Base-by-base conservation (phyloP, 306 rosid genomes). In the Calophaca sinica region DNA sequence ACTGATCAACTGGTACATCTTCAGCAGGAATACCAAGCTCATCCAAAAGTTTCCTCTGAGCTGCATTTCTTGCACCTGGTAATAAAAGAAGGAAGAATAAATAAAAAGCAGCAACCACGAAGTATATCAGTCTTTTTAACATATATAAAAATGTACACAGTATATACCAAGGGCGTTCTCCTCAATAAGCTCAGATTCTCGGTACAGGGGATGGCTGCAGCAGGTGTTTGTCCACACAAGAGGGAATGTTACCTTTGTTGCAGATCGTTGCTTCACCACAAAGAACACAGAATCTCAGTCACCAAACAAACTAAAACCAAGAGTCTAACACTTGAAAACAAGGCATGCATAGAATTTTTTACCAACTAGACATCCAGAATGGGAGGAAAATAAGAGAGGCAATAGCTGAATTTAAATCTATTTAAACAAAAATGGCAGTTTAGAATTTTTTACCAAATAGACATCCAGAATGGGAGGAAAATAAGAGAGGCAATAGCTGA, bases 141-240 rank as follows among this genome's bases (percentile, higher is more conserved):
- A 57, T 28, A 48, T 48, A 44, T 38, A 38, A 36, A 14, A 53
- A 20, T 44, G 32, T 11, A 61, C 52, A 48, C 49, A 36, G 49
- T 53, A 72, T 39, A 71, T 86, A 96, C 99, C 99, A 60, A 92
- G 97, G 63, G 83, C 66, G 50, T 86, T 79, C 77, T 96, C 93
- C 1, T 82, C 88, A 32, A 92, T 90, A 76, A 96, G 97, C 87
- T 96, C 99, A 72, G 98, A 92, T 78, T 96, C 98, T 60, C 97
- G 96, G 83, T 86, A 88, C 61, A 96, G 84, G 14, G 99, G 99
- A 78, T 96, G 99, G 92, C 99, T 96, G 82, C 99, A 96, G 85
- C 99, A 96, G 62, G 99, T 90, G 84, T 96, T 92, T 38, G 99
- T 96, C 99, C 99, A 96, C 78, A 92, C 99, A 59, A 92, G 99